These are phyloP conservation scores for Kuraishia molischiana DNA, from an alignment of 805 yeast species.

Conservation along the genomic window DNA sequence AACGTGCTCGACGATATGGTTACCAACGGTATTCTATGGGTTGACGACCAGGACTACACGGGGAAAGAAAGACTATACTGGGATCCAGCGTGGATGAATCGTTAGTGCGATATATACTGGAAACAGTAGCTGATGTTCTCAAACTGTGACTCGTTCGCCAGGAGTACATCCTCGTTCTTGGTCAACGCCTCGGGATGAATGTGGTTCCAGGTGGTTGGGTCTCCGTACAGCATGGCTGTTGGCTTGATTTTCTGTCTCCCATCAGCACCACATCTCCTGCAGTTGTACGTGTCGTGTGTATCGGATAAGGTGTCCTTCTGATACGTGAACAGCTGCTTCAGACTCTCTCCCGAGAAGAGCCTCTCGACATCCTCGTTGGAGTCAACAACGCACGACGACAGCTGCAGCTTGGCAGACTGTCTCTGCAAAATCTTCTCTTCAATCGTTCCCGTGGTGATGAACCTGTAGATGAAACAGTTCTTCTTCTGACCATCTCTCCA, in stretches of 20 bases:
- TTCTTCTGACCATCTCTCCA: constrained; percentile 99
- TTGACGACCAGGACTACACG: constrained; percentile 43
- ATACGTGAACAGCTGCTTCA: constrained; percentile 67
- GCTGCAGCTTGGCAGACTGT: constrained; percentile 86
- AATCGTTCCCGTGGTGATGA: constrained; percentile 89
- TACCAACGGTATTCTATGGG: constrained; percentile 76
- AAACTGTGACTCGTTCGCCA: constrained; percentile 62
- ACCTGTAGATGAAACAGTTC: constrained; percentile 90
- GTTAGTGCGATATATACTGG: constrained; percentile 80
- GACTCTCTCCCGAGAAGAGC: constrained; percentile 72
- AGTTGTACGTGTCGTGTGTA: constrained; percentile 86
- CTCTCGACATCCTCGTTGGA: constrained; percentile 94
- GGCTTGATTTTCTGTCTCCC: constrained; percentile 58
- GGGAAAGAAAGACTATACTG: constrained; percentile 43
- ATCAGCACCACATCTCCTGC: constrained; percentile 59
- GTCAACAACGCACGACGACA: constrained; percentile 94
- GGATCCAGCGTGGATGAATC: constrained; percentile 67
- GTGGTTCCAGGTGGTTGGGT: constrained; percentile 97
- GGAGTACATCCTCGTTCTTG: constrained; percentile 64
- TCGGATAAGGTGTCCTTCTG: constrained; percentile 66
- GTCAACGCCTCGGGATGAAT: constrained; percentile 51
- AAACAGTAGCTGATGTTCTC: constrained; percentile 78
- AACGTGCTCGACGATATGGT: constrained; percentile 72
- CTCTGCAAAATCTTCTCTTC: constrained; percentile 96
- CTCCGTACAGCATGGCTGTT: constrained; percentile 91